Evolutionary conservation across 139 green algal species (phyloP), one percentile per base, ranked within the genome.

Genomic region (Tetraselmis striata): DNA sequence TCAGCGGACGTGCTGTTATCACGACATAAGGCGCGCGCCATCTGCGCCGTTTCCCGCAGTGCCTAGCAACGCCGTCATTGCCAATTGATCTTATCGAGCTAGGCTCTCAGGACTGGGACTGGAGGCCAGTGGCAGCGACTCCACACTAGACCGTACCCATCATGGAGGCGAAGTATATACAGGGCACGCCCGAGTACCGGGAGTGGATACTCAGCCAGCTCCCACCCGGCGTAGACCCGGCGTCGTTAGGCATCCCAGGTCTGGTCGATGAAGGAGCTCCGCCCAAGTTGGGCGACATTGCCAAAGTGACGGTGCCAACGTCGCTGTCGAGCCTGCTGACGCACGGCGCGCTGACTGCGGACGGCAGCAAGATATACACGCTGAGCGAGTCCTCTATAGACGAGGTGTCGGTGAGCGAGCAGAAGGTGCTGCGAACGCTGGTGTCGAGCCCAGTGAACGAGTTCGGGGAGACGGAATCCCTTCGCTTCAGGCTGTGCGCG

Each of bases 151-250:
- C n/a, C n/a, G n/a, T n/a, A n/a, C n/a, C n/a, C n/a, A 67, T 5
- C 74, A 77, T 77, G 74, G 74, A 77, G 25, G 26, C 26, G 74
- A 77, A 77, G 74, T 77, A 77, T 18, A 77, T 77, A 18, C 74
- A 77, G 25, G 74, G 74, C 2, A 77, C 74, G 5, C 74, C 74
- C 23, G 74, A 77, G n/a, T 77, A 77, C 25, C 74, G 74, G 74
- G 74, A 77, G 25, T 77, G n/a, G 25, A 77, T 77, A 2, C 25
- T 29, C 5, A 31, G 26, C 25, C 25, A 31, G 74, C n/a, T 31
- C 2, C 74, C 74, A 28, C 74, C 74, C 22, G 74, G 74, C 74
- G 25, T 77, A 2, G 74, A 77, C 74, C 74, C n/a, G 5, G 25
- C 74, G 23, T 22, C 25, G 74, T 18, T 77, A 18, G 74, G 74